Evolutionary conservation across 768 basidiomycete species (phyloP), one percentile per base, ranked within the genome.

Genomic region (Tulasnella sp.): DNA sequence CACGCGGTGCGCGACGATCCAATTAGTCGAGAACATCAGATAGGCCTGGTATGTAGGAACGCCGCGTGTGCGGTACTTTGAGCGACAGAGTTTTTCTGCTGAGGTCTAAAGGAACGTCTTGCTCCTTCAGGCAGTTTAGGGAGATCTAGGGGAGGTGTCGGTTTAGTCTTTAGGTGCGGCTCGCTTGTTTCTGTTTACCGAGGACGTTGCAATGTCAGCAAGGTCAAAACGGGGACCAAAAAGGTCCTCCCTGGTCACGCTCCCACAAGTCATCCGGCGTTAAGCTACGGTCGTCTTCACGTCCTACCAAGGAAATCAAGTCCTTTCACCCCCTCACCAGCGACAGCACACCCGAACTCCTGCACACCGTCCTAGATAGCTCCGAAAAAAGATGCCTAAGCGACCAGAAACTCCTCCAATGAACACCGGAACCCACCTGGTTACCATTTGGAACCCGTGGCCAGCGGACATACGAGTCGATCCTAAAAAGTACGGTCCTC

Each of bases 391-490:
- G 21, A 79, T 79, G 78, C 78, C 78, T 12, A 79, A 79, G 74
- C 78, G 78, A 36, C 68, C 62, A 4, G 46, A 72, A 74, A 73
- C 71, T 14, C 78, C 78, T 38, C 42, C 40, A 18, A 79, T 79
- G 2, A 3, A 46, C 18, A 72, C 62, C 27, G 71, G 39, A 9
- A 38, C 78, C 9, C 73, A 79, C 14, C 73, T 79, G 19, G 42
- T 79, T n/a, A 74, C 78, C 5, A 56, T 79, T 39, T 79, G 73
- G 71, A 73, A 79, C 73, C 78, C 78, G 27, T 79, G 73, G 71
- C 78, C 78, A 14, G 78, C 71, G 16, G 71, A 68, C 24, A 34
- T 71, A 31, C 78, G 78, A 12, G 38, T 72, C 5, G 71, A 79
- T 79, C 24, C 42, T 36, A 79, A 72, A 68, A 48, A 40, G 39